These are phyloP conservation scores for Aspergillus bombycis DNA, from an alignment of 2,329 filamentous ascomycete genomes.

Conservation along the genomic window DNA sequence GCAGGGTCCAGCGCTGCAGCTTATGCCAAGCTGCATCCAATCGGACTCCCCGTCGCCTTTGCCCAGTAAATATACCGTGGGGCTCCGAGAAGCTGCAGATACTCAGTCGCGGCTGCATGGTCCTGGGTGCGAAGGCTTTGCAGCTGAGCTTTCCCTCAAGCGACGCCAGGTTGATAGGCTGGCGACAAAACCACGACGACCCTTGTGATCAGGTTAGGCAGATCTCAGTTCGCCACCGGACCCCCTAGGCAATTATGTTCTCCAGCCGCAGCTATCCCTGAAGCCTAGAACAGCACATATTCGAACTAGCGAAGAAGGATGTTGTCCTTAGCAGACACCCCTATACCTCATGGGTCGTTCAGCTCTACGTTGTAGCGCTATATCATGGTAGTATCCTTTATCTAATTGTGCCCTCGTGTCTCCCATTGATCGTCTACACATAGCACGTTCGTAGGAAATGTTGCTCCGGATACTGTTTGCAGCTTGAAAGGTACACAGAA, in stretches of 20 bases:
- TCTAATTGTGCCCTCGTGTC: background rate
- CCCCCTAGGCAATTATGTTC: background rate
- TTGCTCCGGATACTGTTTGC: background rate
- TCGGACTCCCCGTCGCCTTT: background rate
- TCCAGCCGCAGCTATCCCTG: background rate
- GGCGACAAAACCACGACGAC: background rate
- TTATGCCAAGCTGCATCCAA: background rate
- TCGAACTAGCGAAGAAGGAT: background rate
- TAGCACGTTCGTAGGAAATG: background rate
- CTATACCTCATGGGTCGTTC: too few species aligned
- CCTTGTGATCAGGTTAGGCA: background rate
- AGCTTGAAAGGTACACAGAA: background rate
- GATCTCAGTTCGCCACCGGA: background rate
- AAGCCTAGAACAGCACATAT: background rate
- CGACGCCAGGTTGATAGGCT: background rate
- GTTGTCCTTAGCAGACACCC: background rate
- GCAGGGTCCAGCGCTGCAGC: background rate
- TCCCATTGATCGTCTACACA: background rate
- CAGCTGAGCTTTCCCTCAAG: background rate
- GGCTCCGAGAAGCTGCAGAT: background rate
- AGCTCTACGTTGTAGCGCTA: background rate
- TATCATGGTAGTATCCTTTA: background rate
- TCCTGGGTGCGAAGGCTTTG: background rate
- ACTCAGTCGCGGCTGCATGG: background rate
- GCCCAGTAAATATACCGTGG: background rate